Evolutionary conservation across 225 moss, liverwort and hornwort species (phyloP).

Genomic region (Anthoceros angustus): DNA sequence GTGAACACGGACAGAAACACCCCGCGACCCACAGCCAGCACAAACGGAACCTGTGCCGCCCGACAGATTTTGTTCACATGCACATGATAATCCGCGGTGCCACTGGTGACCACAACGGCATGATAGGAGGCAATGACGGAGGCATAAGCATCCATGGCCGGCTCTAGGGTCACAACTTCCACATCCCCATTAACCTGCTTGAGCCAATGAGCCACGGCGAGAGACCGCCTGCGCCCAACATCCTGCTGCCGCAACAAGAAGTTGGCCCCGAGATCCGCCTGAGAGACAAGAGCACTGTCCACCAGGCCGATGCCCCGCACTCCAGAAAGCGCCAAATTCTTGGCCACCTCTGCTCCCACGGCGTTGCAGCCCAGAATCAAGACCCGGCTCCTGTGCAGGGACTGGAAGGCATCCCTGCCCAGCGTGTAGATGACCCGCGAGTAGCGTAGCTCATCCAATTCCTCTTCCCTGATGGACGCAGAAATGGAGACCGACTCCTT

Average conservation of each 20-base stretch:
- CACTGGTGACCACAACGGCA: slow-evolving; percentile 56
- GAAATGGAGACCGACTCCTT: slow-evolving; percentile 2
- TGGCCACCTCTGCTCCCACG: slow-evolving; percentile 73
- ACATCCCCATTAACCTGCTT: slow-evolving; percentile 48
- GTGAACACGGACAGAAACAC: slow-evolving; percentile 61
- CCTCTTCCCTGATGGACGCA: slow-evolving; percentile 7
- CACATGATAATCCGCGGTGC: slow-evolving; percentile 40
- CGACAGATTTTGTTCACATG: slow-evolving; percentile 62
- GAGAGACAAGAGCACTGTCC: slow-evolving; percentile 55
- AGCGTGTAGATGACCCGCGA: slow-evolving; percentile 29
- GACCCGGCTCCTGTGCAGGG: slow-evolving; percentile 21
- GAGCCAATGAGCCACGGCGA: slow-evolving; percentile 57
- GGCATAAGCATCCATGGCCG: slow-evolving; percentile 32
- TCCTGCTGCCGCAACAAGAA: slow-evolving; percentile 59
- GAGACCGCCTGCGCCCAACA: slow-evolving; percentile 60
- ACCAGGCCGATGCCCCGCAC: slow-evolving; percentile 78
- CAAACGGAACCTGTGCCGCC: slow-evolving; percentile 54
- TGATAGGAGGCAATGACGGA: slow-evolving; percentile 40
- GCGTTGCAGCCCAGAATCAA: slow-evolving; percentile 62
- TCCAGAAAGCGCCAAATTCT: slow-evolving; percentile 77
- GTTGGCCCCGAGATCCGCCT: slow-evolving; percentile 67
- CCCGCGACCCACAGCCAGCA: slow-evolving; percentile 56
- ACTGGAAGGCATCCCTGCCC: slow-evolving; percentile 26
- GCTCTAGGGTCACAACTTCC: slow-evolving; percentile 44
- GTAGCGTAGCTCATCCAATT: slow-evolving; percentile 31